Base-by-base conservation (phyloP, 768 basidiomycete genomes). In the Psilocybe tampanensis region DNA sequence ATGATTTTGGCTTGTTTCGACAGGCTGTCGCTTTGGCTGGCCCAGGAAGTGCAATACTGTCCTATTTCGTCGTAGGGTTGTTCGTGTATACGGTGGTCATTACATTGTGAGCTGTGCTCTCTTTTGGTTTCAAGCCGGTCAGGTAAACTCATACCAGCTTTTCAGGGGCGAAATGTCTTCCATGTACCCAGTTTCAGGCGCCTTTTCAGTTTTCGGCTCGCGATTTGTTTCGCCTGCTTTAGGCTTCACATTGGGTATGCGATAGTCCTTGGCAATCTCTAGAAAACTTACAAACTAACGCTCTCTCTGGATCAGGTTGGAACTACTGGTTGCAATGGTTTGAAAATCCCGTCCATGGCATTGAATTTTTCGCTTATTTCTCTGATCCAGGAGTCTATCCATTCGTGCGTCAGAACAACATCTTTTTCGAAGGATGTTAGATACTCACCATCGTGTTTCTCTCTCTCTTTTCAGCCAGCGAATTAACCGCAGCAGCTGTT, bases 81-180 rank as follows among this genome's bases (percentile, higher is more conserved):
- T 85, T 86, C 68, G 81, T 84, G 23, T 85, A 83, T 66, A 72
- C 79, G 39, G 84, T 86, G 33, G 84, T 86, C 44, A 84, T 86
- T 23, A 71, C 82, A n/a, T 66, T 87, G 77, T 82, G 54, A 65
- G 75, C 61, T 34, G 36, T 42, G 24, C 11, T n/a, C 32, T 52
- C 17, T 3, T 13, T 43, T 12, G n/a, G n/a, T n/a, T n/a, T n/a
- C n/a, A n/a, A n/a, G n/a, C 32, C 33, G 3, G 50, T 32, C 41
- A 49, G 12, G 5, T 29, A 34, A 8, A 52, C 17, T 12, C 42
- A 24, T 51, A n/a, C 39, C 8, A 26, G 29, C 34, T 29, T n/a
- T 33, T 1, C 5, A 83, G 81, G 29, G 86, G 86, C 11, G 86
- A 88, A 65, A 87, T 89, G 86, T 76, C 85, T 19, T 77, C 83